Conservation (phyloP, 208 protist species). For the Acanthamoeba triangularis region DNA sequence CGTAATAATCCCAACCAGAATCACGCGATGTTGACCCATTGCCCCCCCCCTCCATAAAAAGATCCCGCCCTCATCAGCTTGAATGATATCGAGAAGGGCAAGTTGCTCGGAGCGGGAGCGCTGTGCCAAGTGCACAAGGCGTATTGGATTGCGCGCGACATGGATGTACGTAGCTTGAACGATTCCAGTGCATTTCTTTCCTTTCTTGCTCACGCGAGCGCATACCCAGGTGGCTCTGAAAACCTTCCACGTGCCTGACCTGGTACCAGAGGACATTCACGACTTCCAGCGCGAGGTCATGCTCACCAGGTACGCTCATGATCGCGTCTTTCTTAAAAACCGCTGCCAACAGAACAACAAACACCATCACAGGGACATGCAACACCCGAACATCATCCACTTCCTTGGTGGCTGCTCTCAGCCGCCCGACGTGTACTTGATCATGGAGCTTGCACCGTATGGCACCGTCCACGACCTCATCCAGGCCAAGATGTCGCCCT, state of each 20-base stretch:
- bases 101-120: slow-evolving; percentile 40
- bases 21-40: neutral
- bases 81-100: slow-evolving; percentile 53
- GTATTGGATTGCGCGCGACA: slow-evolving; percentile 31
- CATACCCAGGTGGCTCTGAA: slow-evolving; percentile 30
- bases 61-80: slow-evolving; percentile 50
- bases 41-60: neutral
- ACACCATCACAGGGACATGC: slow-evolving; percentile 31
- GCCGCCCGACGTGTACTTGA: slow-evolving; percentile 53
- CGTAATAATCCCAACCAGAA: no score
- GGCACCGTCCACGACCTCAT: slow-evolving; percentile 68
- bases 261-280: slow-evolving; percentile 40
- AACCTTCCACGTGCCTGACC: slow-evolving; percentile 61
- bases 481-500: slow-evolving; percentile 20
- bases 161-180: neutral
- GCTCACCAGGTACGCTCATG: slow-evolving; percentile 15
- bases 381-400: slow-evolving; percentile 68
- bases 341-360: no score
- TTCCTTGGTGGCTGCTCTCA: slow-evolving; percentile 61
- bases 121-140: slow-evolving; percentile 70
- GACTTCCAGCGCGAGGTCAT: slow-evolving; percentile 73
- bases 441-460: slow-evolving; percentile 67
- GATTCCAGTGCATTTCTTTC: neutral
- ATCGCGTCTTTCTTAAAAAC: no score
- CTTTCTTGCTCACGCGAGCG: neutral